Base-by-base conservation (phyloP, 192 early-diverging fungal genomes). In the Martensiomyces pterosporus region DNA sequence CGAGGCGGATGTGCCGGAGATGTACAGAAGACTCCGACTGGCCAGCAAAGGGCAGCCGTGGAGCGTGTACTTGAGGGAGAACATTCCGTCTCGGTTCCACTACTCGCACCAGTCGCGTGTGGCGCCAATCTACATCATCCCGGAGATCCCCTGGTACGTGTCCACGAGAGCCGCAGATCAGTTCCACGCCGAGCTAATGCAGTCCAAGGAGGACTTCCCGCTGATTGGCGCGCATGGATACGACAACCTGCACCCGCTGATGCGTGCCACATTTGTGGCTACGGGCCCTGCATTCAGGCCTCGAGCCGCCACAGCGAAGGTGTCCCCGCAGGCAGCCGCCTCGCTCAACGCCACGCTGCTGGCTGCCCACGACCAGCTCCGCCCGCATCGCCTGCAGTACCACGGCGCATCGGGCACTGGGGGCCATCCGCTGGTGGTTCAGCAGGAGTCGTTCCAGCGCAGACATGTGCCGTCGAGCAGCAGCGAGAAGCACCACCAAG, bases 201-300 rank as follows among this genome's bases (percentile, higher is more conserved):
- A 23, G 21, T 48, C 44, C 10, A 52, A 49, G 10, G 41, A 54
- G 0, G 43, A 55, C 9, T 50, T 57, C 46, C 45, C 51, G 8
- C 56, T 66, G 2, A 55, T 60, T 22, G 93, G 91, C 14, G 73
- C 79, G 21, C 94, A 97, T 60, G 94, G 94, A 6, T 97, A 90
- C 69, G 87, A 93, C 53, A 78, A 86, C 64, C 27, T 75, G 51
- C 54, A 81, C 24, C 60, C 68, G 3, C 81, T 87, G 13, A 97
- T 97, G 91, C 77, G 87, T 6, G 86, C 89, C 2, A 85, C 90
- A 9, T 92, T 93, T 60, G 59, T 92, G 43, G 92, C 91, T 2
- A 67, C 59, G 17, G 92, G 90, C 3, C 87, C 89, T 0, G 61
- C 77, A 3, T 86, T 90, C 58, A 42, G 60, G 23, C 18, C 49